These are phyloP conservation scores for Colletotrichum liaoningense DNA, from an alignment of 2,329 filamentous ascomycete species.

Conservation along the genomic window DNA sequence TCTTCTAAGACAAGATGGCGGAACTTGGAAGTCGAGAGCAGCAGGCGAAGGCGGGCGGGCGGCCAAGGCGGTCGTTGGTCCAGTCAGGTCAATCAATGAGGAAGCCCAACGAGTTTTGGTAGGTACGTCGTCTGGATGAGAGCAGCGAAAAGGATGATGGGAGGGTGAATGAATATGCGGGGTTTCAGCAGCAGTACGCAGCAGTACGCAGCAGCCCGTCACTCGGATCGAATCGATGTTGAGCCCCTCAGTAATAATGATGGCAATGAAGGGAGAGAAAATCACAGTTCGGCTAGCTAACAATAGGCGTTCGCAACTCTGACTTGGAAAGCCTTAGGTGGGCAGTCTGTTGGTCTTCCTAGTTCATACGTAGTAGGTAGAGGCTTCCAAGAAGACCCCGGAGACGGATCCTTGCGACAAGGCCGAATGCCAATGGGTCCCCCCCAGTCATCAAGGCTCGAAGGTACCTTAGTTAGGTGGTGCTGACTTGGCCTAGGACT, in stretches of 20 bases:
- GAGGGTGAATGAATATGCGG: constrained; percentile 17
- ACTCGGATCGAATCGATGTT: constrained; percentile 2
- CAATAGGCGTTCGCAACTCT: background rate
- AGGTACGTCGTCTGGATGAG: background rate
- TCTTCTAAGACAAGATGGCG: constrained; percentile 29
- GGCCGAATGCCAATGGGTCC: background rate
- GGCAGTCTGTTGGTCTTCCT: background rate
- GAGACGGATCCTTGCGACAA: background rate
- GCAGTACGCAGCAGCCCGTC: background rate
- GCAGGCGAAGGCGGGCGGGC: background rate
- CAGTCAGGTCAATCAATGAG: background rate
- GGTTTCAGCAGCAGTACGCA: constrained; percentile 14
- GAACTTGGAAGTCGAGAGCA: constrained; percentile 11
- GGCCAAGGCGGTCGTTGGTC: background rate
- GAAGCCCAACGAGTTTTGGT: background rate
- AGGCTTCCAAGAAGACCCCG: background rate
- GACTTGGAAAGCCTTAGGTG: background rate
- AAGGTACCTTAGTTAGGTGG: background rate
- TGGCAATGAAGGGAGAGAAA: background rate
- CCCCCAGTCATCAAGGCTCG: too few relatives aligned
- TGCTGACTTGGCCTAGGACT: background rate
- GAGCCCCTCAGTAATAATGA: background rate
- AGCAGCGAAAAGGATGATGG: constrained; percentile 7
- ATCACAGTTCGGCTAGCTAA: background rate
- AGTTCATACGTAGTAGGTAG: background rate